Conservation (phyloP, 805 yeast species). For the Candida silvatica region DNA sequence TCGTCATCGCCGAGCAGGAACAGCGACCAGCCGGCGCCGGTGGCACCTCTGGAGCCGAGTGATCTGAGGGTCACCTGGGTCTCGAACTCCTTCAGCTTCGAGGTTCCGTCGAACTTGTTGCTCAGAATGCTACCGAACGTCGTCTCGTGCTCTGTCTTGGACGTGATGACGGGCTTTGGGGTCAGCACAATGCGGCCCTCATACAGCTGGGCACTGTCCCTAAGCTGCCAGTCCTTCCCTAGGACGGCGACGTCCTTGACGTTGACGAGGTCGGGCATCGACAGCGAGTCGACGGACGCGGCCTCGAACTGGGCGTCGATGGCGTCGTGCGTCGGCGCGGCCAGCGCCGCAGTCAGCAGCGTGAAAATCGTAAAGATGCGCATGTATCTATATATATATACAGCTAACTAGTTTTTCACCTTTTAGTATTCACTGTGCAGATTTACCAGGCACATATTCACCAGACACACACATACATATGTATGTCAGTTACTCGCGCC, state of each 20-base stretch:
- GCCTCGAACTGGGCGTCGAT: conserved; percentile 1
- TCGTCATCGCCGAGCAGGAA: conserved; percentile 37
- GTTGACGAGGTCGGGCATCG: conserved; percentile 19
- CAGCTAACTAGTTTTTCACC: too few relatives aligned
- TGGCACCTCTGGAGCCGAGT: conserved; percentile 38
- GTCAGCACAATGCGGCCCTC: conserved; percentile 50
- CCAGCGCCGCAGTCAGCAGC: background rate
- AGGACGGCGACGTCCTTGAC: conserved; percentile 15
- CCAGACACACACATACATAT: too few relatives aligned
- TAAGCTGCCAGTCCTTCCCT: conserved; percentile 38
- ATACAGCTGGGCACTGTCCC: conserved; percentile 31
- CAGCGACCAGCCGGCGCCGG: conserved; percentile 50
- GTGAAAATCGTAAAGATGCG: background rate
- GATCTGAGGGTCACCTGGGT: conserved; percentile 58
- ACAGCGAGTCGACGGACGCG: conserved; percentile 6
- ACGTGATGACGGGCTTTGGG: conserved; percentile 26
- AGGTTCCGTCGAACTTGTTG: conserved; percentile 7
- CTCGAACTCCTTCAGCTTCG: conserved; percentile 28
- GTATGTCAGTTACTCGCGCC: too few relatives aligned
- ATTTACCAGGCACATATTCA: too few relatives aligned
- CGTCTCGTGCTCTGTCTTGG: conserved; percentile 15
- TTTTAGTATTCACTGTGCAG: too few relatives aligned
- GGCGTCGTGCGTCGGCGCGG: background rate
- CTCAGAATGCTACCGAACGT: conserved; percentile 41
- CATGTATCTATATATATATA: background rate